These are phyloP conservation scores for Lagenaria siceraria DNA, from an alignment of 306 rosid genomes.

Conservation along the genomic window DNA sequence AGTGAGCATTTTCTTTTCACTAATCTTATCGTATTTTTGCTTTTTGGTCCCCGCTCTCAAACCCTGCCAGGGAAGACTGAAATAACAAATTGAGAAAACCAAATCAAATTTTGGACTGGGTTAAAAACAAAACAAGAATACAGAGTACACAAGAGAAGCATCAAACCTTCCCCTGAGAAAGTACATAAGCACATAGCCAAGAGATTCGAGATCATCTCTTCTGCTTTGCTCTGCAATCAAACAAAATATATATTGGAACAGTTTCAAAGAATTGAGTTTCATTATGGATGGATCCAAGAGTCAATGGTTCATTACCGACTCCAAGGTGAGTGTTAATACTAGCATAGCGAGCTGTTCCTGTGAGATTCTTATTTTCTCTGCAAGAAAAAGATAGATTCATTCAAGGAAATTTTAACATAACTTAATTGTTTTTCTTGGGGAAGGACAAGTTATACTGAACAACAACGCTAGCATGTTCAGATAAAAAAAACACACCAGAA, in stretches of 20 bases:
- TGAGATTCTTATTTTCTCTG: constrained; percentile 99
- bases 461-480: background rate
- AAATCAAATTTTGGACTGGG: constrained; percentile 11
- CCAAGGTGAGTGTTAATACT: constrained; percentile 99
- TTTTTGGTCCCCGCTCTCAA: constrained; percentile 93
- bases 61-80: constrained; percentile 99
- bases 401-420: background rate
- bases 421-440: background rate
- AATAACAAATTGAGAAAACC: constrained; percentile 15
- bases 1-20: constrained; percentile 89
- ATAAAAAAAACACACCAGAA: background rate
- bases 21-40: constrained; percentile 90
- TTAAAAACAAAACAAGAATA: background rate
- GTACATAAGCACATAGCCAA: constrained; percentile 97
- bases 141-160: constrained; percentile 4
- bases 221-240: constrained; percentile 85
- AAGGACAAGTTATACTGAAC: background rate
- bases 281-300: background rate
- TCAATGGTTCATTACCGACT: constrained; percentile 50
- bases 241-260: background rate
- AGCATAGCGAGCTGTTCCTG: constrained; percentile 99
- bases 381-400: constrained; percentile 15
- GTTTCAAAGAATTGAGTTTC: background rate
- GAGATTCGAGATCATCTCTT: constrained; percentile 99
- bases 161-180: constrained; percentile 93